These are phyloP conservation scores for Linum tenue DNA, from an alignment of 345 rosid genomes.

Conservation along the genomic window DNA sequence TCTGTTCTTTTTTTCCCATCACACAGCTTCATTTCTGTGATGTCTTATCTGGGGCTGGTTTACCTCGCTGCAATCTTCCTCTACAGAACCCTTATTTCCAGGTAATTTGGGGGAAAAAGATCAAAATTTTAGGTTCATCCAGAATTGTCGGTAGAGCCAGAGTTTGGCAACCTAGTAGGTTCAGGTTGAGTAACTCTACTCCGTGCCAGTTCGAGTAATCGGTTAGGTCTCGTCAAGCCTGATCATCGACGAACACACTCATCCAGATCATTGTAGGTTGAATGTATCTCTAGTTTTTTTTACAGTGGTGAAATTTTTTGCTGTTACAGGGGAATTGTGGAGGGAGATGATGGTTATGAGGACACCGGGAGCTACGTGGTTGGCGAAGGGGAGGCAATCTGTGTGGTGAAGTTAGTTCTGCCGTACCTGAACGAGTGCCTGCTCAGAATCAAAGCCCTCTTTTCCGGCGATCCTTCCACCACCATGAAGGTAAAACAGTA, in stretches of 20 bases:
- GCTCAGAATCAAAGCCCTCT: slow-evolving; percentile 57
- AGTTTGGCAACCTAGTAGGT: too few relatives aligned
- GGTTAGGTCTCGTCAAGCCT: too few relatives aligned
- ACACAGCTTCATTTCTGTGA: slow-evolving; percentile 68
- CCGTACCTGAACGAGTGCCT: slow-evolving; percentile 77
- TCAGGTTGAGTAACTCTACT: too few relatives aligned
- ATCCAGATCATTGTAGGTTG: not conserved
- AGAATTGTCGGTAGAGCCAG: too few relatives aligned
- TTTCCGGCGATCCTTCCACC: slow-evolving; percentile 83
- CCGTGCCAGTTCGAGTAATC: too few relatives aligned
- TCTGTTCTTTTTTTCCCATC: not conserved
- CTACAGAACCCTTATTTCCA: slow-evolving; percentile 50
- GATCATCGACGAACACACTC: too few relatives aligned
- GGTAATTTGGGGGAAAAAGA: slow-evolving; percentile 25
- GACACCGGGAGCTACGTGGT: slow-evolving; percentile 37
- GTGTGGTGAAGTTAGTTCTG: slow-evolving; percentile 53
- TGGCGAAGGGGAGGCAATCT: slow-evolving; percentile 73
- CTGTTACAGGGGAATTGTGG: slow-evolving; percentile 38
- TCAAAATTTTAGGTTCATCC: not conserved
- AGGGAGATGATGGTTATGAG: slow-evolving; percentile 29
- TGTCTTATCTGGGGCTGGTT: slow-evolving; percentile 66
- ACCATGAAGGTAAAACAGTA: slow-evolving; percentile 64
- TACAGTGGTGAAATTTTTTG: not conserved
- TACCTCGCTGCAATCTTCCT: slow-evolving; percentile 70
- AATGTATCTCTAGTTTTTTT: not conserved